Evolutionary conservation across 768 basidiomycete species (phyloP), one percentile per base, ranked within the genome.

Genomic region (Suillus spraguei): DNA sequence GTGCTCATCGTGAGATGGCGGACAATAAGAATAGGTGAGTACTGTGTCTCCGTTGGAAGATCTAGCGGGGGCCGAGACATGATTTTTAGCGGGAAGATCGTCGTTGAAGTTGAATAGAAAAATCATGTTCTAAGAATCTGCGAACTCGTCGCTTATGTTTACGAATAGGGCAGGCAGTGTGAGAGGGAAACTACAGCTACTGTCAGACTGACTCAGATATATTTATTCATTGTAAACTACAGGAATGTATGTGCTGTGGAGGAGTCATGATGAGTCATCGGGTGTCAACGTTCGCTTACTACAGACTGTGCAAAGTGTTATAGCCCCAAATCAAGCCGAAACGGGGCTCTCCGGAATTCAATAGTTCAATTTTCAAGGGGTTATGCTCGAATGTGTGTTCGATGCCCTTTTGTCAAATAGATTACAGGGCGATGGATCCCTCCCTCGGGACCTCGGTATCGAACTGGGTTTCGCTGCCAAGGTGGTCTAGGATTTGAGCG

Each of bases 1-100:
- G 84, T 36, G 95, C 94, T 2, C 93, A 94, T 66, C 80, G 82
- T 64, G 92, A 92, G 76, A 95, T 98, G 90, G 87, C 91, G 72
- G 86, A 79, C 63, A 90, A 94, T 70, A 82, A 79, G 75, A 89
- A 84, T 67, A 81, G 77, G 75, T 72, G 59, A 72, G 80, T 56
- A 44, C 16, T 17, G 11, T 35, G 22, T 32, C 7, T 35, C 54
- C 61, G 3, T 36, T 33, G 52, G 64, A 61, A 1, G 52, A 47
- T 47, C 13, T 47, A 60, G 42, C 28, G 63, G 35, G 28, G 20
- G 28, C 7, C 35, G 33, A 20, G 42, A 55, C 14, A 28, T 59
- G 32, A 55, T 63, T 61, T 32, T 24, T 46, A 77, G 77, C 16
- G 76, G 76, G 56, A 77, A 77, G 66, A 73, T 78, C 35, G 61